Base-by-base conservation (phyloP, 2,329 filamentous ascomycete species). In the Claviceps quebecensis region DNA sequence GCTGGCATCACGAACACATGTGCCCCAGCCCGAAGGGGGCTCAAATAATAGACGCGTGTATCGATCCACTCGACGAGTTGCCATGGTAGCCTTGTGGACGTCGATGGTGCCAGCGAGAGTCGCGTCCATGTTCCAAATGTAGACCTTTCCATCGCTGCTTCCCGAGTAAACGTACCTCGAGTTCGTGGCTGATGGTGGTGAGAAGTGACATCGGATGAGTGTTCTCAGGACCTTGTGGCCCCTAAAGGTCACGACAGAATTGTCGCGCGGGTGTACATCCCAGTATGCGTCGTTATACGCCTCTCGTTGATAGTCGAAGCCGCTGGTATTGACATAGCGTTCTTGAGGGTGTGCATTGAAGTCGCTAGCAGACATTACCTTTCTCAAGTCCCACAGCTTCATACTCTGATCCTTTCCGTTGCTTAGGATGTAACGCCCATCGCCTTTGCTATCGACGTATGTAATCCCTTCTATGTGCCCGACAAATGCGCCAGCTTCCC, bases 381-480 rank as follows among this genome's bases (percentile, higher is more conserved):
- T 94, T 49, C 91, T 77, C 52, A 96, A 65, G 65, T 98, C 93
- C 93, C 93, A 98, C 0, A 98, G 76, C 68, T 97, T 97, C 80
- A 95, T 95, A 43, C 84, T 91, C 66, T 97, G 93, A 63, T 98
- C 93, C 64, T 97, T 98, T 55, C 82, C 87, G 60, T 98, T 98
- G 57, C 84, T 90, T 26, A 98, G 78, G 8, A 97, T 85, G 65
- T 97, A 97, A 52, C 81, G 73, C 4, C 81, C 81, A 61, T 85
- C 81, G 49, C 80, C 80, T 61, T 85, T 85, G 65, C 77, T 82
- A 65, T 85, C 81, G 51, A 85, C 75, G 60, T 84, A 84, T 0
- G 81, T 85, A 48, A 85, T 61, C 2, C 81, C 81, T 61, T 84
- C 79, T 50, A 78, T 74, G 58, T 85, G 81, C 2, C 81, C 81